Conservation (phyloP, 169 alveolate species). For the Plasmodium vinckei region DNA sequence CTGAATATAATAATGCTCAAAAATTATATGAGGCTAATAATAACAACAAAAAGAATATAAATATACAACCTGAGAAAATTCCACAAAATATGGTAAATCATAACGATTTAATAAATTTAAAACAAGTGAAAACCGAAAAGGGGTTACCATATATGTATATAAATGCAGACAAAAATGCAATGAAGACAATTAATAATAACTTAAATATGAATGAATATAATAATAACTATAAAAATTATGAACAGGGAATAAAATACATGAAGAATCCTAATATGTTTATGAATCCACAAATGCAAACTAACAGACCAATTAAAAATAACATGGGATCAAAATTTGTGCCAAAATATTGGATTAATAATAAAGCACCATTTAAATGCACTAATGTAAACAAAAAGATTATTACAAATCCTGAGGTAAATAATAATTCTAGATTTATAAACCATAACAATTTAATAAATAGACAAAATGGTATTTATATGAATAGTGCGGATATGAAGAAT, state of each 20-base stretch:
- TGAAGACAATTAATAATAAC: no score
- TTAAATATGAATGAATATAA: conserved; percentile 2
- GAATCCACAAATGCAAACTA: background rate
- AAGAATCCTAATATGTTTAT: background rate
- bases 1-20: background rate
- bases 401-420: background rate
- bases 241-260: background rate
- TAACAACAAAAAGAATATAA: background rate
- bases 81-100: no score
- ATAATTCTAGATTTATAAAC: background rate
- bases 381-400: background rate
- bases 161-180: background rate
- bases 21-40: background rate
- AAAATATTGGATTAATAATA: background rate
- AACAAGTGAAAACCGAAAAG: background rate
- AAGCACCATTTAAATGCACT: background rate
- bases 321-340: background rate
- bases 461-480: background rate
- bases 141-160: background rate
- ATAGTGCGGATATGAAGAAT: background rate
- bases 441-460: conserved; percentile 9
- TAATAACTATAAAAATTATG: conserved; percentile 4
- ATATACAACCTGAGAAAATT: no score
- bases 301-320: background rate
- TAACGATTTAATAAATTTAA: background rate